Conservation (phyloP, 352 stramenopile species). For the Phytophthora citricola region DNA sequence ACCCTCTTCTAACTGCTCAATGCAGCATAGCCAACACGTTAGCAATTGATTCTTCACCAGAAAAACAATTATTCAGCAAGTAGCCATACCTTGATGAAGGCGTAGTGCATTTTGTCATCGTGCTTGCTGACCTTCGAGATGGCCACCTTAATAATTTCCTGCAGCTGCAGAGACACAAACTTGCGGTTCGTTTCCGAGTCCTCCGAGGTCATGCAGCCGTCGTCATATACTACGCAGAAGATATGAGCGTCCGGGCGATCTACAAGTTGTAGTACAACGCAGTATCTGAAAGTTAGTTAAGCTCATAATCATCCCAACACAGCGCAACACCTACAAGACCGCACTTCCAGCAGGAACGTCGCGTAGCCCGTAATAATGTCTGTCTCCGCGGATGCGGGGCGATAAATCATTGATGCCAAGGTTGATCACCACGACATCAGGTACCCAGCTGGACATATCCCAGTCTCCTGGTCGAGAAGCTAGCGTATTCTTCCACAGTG, state of each 20-base stretch:
- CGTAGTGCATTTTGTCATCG: constrained; percentile 86
- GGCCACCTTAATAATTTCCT: constrained; percentile 88
- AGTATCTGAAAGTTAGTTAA: background rate
- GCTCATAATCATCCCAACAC: background rate
- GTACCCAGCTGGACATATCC: constrained; percentile 80
- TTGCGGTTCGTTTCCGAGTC: constrained; percentile 78
- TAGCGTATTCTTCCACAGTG: constrained; percentile 88
- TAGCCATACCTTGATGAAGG: constrained; percentile 70
- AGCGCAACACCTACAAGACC: constrained; percentile 56
- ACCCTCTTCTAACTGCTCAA: constrained; percentile 64
- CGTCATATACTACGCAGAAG: constrained; percentile 88
- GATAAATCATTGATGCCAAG: constrained; percentile 86
- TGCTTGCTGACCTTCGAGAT: constrained; percentile 81
- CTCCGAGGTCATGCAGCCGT: constrained; percentile 83
- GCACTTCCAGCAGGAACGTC: constrained; percentile 76
- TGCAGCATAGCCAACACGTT: background rate
- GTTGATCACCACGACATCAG: constrained; percentile 88
- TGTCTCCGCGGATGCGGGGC: constrained; percentile 83
- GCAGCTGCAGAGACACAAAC: constrained; percentile 78
- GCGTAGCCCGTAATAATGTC: constrained; percentile 85
- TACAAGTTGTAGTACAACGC: constrained; percentile 14
- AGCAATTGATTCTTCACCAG: background rate
- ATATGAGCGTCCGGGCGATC: constrained; percentile 85
- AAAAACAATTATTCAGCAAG: background rate
- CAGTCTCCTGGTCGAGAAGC: constrained; percentile 71